Base-by-base conservation (phyloP, 768 basidiomycete species). In the Fomitopsis pulvina region DNA sequence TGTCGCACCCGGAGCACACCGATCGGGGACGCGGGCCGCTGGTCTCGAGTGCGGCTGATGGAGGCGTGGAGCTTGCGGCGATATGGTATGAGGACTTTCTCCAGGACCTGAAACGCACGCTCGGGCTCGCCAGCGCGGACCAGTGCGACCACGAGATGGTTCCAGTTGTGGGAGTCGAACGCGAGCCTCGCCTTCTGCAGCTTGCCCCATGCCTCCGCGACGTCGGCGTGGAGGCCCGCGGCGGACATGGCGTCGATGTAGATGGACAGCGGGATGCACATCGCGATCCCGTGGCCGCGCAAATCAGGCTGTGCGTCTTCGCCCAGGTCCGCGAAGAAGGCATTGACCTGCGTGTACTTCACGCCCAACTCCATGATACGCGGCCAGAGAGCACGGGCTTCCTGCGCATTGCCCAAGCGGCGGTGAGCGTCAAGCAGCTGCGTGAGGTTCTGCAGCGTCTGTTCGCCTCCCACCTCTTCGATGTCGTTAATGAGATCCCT, bases 111-210 rank as follows among this genome's bases (percentile, higher is more conserved):
- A 65, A 94, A 92, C 8, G 90, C 92, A 40, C 84, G 83, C 57
- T 85, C 81, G n/a, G 81, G 68, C 59, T 93, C 79, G 22, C 88
- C 90, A 0, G 87, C 89, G 26, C 87, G 81, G 32, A 92, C 72
- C 21, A 94, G 74, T 12, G 83, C 85, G 9, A 85, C 72, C 22
- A 75, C 76, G 24, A 96, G 74, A 58, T 89, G 82, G 60, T 95
- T 96, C 88, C 92, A 98, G 64, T 96, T 97, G 58, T 87, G 82
- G 11, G 87, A 77, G 62, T 94, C 90, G 63, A 92, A 91, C 11
- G 73, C 73, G 57, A 94, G 86, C 1, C 89, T 88, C 9, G 71
- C 65, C 10, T 65, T 55, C 52, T 77, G 76, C 44, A 89, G 74
- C 26, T 69, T 62, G n/a, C 71, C 68, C 93, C 95, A 97, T 0